phyloP scores from a whole-genome alignment of 2,329 filamentous ascomycete species.

The Xylaria arbuscula region DNA sequence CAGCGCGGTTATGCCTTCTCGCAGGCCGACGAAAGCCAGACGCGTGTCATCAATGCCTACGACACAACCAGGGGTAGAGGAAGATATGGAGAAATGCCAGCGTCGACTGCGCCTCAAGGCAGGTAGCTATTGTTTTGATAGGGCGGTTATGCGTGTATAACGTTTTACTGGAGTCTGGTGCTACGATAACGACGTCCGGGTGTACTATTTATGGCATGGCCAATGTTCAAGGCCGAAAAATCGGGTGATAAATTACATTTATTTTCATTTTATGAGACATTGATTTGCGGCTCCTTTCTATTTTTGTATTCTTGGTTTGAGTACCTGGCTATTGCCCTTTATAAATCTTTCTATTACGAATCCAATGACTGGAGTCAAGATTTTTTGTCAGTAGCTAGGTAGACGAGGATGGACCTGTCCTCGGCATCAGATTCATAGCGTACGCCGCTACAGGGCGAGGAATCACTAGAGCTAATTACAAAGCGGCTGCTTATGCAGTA shows the following conservation, averaged over 20 bases:
- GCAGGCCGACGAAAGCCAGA: conserved; percentile 96
- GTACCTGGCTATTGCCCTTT: background rate
- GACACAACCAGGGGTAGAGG: conserved; percentile 94
- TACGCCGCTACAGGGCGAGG: background rate
- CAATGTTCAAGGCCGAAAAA: conserved; percentile 27
- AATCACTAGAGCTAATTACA: background rate
- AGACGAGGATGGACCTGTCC: background rate
- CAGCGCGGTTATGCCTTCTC: conserved; percentile 98
- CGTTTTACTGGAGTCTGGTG: conserved; percentile 40
- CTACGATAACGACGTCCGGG: conserved; percentile 37
- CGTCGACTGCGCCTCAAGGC: conserved; percentile 43
- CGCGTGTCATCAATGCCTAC: conserved; percentile 94
- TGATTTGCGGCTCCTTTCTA: conserved; percentile 5
- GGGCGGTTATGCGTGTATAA: conserved; percentile 28
- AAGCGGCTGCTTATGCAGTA: background rate
- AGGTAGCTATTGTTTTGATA: conserved; percentile 41
- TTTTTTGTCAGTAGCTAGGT: background rate
- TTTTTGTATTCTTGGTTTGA: conserved; percentile 1
- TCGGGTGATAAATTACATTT: conserved; percentile 34
- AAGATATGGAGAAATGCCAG: conserved; percentile 92
- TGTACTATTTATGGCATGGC: conserved; percentile 36
- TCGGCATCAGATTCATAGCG: background rate
- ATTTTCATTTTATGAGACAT: conserved; percentile 19
- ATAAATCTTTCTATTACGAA: background rate
- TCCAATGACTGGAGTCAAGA: background rate